Evolutionary conservation across 179 eudicot genomes (phyloP), one percentile per base, ranked within the genome.

Genomic region (Silene coronaria): DNA sequence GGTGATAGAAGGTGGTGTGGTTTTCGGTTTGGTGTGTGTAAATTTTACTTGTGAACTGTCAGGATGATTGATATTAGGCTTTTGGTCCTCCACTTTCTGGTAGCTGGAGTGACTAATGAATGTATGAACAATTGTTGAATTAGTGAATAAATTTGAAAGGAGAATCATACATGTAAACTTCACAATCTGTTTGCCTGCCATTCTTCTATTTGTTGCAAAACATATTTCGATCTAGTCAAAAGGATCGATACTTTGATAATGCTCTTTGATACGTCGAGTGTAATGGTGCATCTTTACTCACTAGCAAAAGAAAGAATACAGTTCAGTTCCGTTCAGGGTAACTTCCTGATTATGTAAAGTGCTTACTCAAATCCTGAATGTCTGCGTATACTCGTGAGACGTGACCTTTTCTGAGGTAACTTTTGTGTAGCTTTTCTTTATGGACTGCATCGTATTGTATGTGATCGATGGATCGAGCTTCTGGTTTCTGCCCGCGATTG

Each of bases 121-220:
- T 75, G 79, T 78, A 36, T 71, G 53, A 55, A 51, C 67, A 60
- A 67, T 51, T 73, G 38, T 23, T 60, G 36, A 78, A 48, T 46
- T 82, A 82, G 79, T 34, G 26, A 77, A 78, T 75, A 82, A 82
- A 19, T 59, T 28, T 70, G 84, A 57, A 75, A 71, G 75, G 79
- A 70, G 23, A 75, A 71, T 70, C 76, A 82, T 60, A 74, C 60
- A 48, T 77, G 51, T 67, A 58, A 74, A 73, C 61, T 53, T 81
- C 14, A 2, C 72, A 51, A 21, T 4, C 34, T 38, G 3, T 65
- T 6, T 26, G 53, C 17, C 60, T 19, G 3, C 61, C 63, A 42
- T 61, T 38, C 19, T 11, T 5, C 30, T 45, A 45, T 21, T 22
- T 9, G 19, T 42, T 11, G 22, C 72, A 23, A 42, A 42, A 42